Evolutionary conservation across 2,329 filamentous ascomycete genomes (phyloP).

Genomic region (Rhexocercosporidium sp.): DNA sequence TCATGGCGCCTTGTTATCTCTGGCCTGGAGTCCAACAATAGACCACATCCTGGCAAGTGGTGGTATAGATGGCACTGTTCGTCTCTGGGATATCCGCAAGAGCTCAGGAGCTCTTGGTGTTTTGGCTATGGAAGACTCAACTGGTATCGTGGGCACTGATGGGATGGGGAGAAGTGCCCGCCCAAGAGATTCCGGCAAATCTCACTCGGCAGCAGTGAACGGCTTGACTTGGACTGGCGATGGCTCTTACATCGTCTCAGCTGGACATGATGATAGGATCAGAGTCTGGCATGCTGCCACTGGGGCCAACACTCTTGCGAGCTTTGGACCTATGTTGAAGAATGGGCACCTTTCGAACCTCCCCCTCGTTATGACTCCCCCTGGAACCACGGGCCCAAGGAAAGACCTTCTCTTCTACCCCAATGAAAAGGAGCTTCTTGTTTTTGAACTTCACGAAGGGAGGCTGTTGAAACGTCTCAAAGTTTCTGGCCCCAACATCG

Average conservation of each 20-base stretch:
- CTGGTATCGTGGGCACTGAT: constrained; percentile 62
- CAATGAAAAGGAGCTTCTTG: constrained; percentile 79
- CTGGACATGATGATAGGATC: constrained; percentile 83
- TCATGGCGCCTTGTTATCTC: constrained; percentile 67
- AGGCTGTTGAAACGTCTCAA: constrained; percentile 72
- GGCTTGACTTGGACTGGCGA: constrained; percentile 84
- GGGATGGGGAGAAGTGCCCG: constrained; percentile 40
- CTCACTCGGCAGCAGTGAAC: constrained; percentile 84
- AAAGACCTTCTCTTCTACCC: constrained; percentile 79
- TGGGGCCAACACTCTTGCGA: constrained; percentile 85
- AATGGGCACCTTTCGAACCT: constrained; percentile 70
- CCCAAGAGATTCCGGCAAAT: constrained; percentile 60
- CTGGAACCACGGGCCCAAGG: constrained; percentile 57
- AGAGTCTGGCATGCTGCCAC: constrained; percentile 84
- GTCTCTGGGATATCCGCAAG: constrained; percentile 86
- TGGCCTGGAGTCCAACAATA: constrained; percentile 81
- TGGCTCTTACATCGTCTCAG: constrained; percentile 75
- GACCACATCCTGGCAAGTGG: constrained; percentile 84
- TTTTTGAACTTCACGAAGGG: constrained; percentile 81
- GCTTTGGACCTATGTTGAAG: constrained; percentile 81
- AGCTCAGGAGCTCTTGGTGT: constrained; percentile 77
- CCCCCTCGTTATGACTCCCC: constrained; percentile 68
- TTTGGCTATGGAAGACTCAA: constrained; percentile 82
- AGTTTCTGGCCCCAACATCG: constrained; percentile 61
- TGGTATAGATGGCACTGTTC: constrained; percentile 81